A percentile compares a stretch with the other conserved stretches of the same genome.
These are phyloP conservation scores for Saccharomyces hybrid DNA, from an alignment of 1,139 yeast species.

Conservation along the genomic window DNA sequence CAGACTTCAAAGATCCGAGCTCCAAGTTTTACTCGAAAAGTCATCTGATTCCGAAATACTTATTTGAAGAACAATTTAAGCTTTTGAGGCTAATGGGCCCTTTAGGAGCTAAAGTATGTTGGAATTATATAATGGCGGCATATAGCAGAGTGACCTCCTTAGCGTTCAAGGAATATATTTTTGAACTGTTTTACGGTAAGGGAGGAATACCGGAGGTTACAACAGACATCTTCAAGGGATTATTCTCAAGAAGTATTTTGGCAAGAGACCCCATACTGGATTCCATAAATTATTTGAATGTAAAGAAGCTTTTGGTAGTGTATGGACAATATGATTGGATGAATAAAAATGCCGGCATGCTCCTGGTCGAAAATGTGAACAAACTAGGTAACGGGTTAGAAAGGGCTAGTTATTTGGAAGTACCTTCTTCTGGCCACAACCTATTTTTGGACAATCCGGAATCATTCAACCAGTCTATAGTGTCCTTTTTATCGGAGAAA, in stretches of 20 bases:
- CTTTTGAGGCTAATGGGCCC: slow-evolving; percentile 49
- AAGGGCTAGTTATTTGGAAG: slow-evolving; percentile 35
- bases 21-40: slow-evolving; percentile 22
- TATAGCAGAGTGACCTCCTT: slow-evolving; percentile 41
- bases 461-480: slow-evolving; percentile 41
- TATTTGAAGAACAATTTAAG: slow-evolving; percentile 34
- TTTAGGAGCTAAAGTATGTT: slow-evolving; percentile 50
- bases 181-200: slow-evolving; percentile 16
- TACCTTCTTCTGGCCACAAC: slow-evolving; percentile 62
- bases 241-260: slow-evolving; percentile 34
- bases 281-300: slow-evolving; percentile 38
- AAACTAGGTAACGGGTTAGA: slow-evolving; percentile 18
- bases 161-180: slow-evolving; percentile 18
- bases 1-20: slow-evolving; percentile 17
- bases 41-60: slow-evolving; percentile 21
- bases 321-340: slow-evolving; percentile 81
- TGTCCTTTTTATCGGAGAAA: background rate
- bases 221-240: slow-evolving; percentile 50
- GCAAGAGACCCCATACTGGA: slow-evolving; percentile 65
- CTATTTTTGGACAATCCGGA: slow-evolving; percentile 60
- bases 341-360: slow-evolving; percentile 61
- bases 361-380: slow-evolving; percentile 38
- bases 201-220: slow-evolving; percentile 10
- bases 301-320: slow-evolving; percentile 45
- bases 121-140: slow-evolving; percentile 47